phyloP scores from a whole-genome alignment of 2,329 filamentous ascomycete species.

The Colletotrichum noveboracense region DNA sequence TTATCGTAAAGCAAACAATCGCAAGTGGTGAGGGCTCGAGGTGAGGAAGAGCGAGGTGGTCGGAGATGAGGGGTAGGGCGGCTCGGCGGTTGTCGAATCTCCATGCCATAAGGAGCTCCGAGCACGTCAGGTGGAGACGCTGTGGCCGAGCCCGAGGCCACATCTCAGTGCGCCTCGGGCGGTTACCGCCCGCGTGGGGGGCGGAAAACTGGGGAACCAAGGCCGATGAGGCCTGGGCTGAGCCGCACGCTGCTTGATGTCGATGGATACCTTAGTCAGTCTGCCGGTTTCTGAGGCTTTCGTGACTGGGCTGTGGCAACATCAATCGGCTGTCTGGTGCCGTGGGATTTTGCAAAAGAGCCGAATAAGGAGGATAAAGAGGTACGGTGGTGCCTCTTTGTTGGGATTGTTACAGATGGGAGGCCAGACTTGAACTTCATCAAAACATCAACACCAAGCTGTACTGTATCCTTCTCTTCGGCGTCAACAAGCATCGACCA shows the following conservation, averaged over 20 bases:
- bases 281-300: neutral
- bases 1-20: neutral
- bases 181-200: neutral
- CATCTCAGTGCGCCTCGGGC: neutral
- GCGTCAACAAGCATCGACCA: neutral
- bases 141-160: neutral
- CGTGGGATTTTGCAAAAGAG: neutral
- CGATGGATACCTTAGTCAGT: neutral
- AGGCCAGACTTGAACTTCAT: neutral
- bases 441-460: neutral
- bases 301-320: neutral
- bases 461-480: neutral
- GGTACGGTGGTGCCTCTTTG: neutral
- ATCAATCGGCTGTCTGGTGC: neutral
- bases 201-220: neutral
- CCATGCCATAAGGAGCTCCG: neutral
- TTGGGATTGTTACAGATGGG: neutral
- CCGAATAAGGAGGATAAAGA: neutral
- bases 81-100: constrained; percentile 10
- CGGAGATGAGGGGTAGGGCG: constrained; percentile 12
- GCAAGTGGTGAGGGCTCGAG: neutral
- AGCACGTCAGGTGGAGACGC: constrained; percentile 12
- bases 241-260: neutral
- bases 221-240: neutral
- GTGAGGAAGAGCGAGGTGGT: neutral